Percentiles rank a stretch among this genome's conserved stretches.
phyloP scores from a whole-genome alignment of 2,329 filamentous ascomycete genomes.

The Hypocreales sp. region DNA sequence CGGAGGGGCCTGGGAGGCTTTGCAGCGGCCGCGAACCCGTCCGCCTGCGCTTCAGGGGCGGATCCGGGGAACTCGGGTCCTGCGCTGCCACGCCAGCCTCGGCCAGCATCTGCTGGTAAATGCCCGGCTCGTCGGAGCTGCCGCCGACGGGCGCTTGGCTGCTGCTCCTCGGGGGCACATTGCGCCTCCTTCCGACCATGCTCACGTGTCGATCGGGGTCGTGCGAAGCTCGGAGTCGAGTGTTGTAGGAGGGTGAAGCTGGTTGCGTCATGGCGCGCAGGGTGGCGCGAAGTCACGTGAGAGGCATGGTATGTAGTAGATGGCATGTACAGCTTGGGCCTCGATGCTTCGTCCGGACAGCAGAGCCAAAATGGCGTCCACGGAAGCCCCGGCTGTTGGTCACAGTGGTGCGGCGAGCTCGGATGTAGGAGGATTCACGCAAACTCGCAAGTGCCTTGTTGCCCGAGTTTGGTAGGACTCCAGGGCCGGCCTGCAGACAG shows the following conservation, averaged over 20 bases:
- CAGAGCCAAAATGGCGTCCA: no score
- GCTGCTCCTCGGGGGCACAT: slow-evolving; percentile 9
- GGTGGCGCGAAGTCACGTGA: slow-evolving; percentile 8
- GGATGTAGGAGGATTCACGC: no score
- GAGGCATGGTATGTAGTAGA: no score
- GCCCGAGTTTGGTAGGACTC: no score
- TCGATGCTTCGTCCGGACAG: no score
- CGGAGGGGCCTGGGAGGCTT: neutral
- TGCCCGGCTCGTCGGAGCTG: slow-evolving; percentile 15
- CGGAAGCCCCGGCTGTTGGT: no score
- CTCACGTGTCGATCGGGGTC: slow-evolving; percentile 5
- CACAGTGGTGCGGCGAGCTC: no score
- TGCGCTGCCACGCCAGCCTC: slow-evolving; percentile 26
- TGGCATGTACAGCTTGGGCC: no score
- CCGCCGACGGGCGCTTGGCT: slow-evolving; percentile 5
- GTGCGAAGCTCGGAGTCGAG: no score
- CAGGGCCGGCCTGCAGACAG: no score
- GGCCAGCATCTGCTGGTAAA: slow-evolving; percentile 33
- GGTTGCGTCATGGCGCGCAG: slow-evolving; percentile 7
- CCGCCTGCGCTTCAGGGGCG: slow-evolving; percentile 23
- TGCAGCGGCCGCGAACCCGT: slow-evolving; percentile 5
- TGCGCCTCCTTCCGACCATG: slow-evolving; percentile 17
- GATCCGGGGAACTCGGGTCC: slow-evolving; percentile 15
- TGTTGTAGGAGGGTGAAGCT: no score
- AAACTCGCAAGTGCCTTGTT: no score